Evolutionary conservation across 2,329 filamentous ascomycete species (phyloP).

Genomic region (Emmonsia crescens): DNA sequence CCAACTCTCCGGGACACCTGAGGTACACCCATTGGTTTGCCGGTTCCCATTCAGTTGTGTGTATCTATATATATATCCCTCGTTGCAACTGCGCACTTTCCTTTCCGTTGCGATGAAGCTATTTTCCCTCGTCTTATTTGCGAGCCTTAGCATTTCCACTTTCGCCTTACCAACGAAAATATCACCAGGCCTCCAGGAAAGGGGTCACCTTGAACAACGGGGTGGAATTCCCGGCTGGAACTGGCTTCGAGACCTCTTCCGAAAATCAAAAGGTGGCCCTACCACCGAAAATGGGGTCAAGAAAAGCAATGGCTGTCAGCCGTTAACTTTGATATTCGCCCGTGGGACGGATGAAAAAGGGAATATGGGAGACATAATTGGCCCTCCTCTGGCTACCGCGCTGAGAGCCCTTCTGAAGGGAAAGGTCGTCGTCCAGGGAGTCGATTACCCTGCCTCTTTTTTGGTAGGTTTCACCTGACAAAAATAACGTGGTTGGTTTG

Average conservation of each 20-base stretch:
- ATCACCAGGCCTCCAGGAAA: not conserved
- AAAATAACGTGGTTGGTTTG: slow-evolving; percentile 22
- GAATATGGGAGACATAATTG: slow-evolving; percentile 34
- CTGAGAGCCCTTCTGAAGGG: slow-evolving; percentile 17
- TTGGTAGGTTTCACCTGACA: slow-evolving; percentile 7
- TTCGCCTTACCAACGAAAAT: not conserved
- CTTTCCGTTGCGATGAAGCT: not conserved
- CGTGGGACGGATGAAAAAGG: slow-evolving; percentile 33
- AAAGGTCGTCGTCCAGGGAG: slow-evolving; percentile 24
- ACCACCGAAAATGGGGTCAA: slow-evolving; percentile 31
- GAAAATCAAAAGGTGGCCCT: slow-evolving; percentile 9
- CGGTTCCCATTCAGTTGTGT: not conserved
- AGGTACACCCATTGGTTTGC: not conserved
- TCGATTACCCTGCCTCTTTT: slow-evolving; percentile 22
- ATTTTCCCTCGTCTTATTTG: not conserved
- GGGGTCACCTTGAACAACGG: not conserved
- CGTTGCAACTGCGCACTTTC: not conserved
- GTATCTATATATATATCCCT: not conserved
- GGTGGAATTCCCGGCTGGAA: not conserved
- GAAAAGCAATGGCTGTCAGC: slow-evolving; percentile 30
- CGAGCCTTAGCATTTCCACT: not conserved
- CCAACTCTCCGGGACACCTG: not conserved
- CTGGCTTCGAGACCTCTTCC: not conserved
- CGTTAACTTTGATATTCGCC: slow-evolving; percentile 35
- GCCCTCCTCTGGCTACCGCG: slow-evolving; percentile 25